Conservation (phyloP, 257 asterid species). For the Plectranthus barbatus region DNA sequence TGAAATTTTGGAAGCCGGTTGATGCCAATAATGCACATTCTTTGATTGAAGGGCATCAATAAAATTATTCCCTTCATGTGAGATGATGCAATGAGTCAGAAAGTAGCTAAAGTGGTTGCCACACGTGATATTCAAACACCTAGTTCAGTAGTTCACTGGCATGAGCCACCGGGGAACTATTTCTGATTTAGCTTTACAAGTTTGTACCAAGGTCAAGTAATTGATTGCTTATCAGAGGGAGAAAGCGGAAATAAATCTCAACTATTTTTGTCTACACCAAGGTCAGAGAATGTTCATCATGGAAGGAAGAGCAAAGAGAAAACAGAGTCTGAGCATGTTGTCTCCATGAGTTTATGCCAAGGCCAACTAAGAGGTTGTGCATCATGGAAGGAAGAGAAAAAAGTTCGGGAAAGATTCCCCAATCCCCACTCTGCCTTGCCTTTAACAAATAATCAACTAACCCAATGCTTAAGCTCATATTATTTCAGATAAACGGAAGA, state of each 20-base stretch:
- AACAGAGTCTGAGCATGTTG: background rate
- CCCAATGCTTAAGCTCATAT: background rate
- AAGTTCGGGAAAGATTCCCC: background rate
- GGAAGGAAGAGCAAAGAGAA: background rate
- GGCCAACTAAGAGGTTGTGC: background rate
- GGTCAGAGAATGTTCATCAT: background rate
- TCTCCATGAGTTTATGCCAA: background rate
- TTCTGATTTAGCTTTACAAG: background rate
- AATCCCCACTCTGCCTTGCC: background rate
- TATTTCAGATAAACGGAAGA: background rate
- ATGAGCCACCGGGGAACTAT: slow-evolving; percentile 8
- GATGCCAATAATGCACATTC: slow-evolving; percentile 40
- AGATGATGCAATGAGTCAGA: slow-evolving; percentile 22
- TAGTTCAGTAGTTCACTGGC: background rate
- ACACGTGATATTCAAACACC: background rate
- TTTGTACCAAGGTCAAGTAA: background rate
- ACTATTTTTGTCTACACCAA: no score
- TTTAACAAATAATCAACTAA: background rate
- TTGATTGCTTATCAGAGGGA: no score
- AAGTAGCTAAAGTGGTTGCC: background rate
- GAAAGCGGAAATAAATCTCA: no score
- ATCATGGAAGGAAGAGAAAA: background rate
- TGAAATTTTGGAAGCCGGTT: slow-evolving; percentile 52
- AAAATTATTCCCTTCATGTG: slow-evolving; percentile 32
- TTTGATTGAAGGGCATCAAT: slow-evolving; percentile 39